Evolutionary conservation across 768 basidiomycete species (phyloP).

Genomic region (Rhizopogon vesiculosus): DNA sequence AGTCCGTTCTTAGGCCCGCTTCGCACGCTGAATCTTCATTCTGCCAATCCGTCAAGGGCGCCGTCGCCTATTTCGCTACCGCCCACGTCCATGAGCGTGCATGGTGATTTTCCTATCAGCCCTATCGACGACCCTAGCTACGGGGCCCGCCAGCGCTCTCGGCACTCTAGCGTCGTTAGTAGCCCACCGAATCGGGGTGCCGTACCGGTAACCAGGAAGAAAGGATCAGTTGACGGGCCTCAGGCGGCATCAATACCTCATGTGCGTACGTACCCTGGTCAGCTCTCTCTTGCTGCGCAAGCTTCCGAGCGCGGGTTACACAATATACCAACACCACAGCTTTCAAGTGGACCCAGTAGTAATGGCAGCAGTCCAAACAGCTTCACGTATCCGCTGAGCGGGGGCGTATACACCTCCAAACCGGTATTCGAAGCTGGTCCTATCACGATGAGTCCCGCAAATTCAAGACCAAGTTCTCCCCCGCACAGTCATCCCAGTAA

Average conservation of each 20-base stretch:
- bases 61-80: constrained; percentile 68
- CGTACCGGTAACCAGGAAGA: constrained; percentile 21
- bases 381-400: constrained; percentile 34
- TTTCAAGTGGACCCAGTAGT: constrained; percentile 63
- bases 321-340: constrained; percentile 52
- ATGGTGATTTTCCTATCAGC: constrained; percentile 26
- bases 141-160: constrained; percentile 19
- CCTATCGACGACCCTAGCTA: constrained; percentile 28
- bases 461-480: constrained; percentile 61
- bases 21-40: constrained; percentile 71
- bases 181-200: constrained; percentile 32
- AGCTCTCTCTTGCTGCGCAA: constrained; percentile 23
- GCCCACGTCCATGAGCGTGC: constrained; percentile 30
- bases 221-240: constrained; percentile 27
- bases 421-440: constrained; percentile 18
- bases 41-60: constrained; percentile 62
- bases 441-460: constrained; percentile 41
- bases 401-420: constrained; percentile 10
- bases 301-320: constrained; percentile 16
- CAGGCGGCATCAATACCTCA: constrained; percentile 23
- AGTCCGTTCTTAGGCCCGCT: constrained; percentile 80
- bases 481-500: constrained; percentile 27
- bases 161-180: constrained; percentile 29
- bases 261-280: constrained; percentile 29
- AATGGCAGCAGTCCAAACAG: constrained; percentile 60